A percentile compares a stretch with the other conserved stretches of the same genome.
These are phyloP conservation scores for Komagataella ulmi DNA, from an alignment of 805 yeast species.

Conservation along the genomic window DNA sequence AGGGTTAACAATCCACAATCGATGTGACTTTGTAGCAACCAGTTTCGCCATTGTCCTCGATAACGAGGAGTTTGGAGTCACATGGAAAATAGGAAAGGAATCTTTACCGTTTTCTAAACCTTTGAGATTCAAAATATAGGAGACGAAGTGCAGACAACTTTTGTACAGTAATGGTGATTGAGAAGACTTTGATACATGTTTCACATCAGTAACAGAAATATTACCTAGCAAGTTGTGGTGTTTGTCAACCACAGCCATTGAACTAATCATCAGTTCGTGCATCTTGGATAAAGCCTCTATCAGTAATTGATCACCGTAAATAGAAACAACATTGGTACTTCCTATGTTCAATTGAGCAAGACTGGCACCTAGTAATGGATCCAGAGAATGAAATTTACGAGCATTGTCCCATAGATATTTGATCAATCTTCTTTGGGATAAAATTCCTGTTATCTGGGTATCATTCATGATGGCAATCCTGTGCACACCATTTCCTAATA, in stretches of 20 bases:
- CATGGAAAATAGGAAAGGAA: conserved; percentile 94
- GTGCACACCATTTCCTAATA: conserved; percentile 91
- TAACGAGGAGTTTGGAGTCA: conserved; percentile 62
- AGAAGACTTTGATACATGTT: conserved; percentile 75
- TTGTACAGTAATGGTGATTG: conserved; percentile 73
- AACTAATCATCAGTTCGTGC: conserved; percentile 75
- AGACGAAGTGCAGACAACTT: conserved; percentile 77
- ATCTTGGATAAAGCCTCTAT: conserved; percentile 79
- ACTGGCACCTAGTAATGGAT: conserved; percentile 54
- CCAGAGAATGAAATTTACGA: conserved; percentile 71
- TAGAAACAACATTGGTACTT: conserved; percentile 53
- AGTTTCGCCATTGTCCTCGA: conserved; percentile 88
- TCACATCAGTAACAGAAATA: conserved; percentile 89
- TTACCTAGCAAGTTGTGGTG: conserved; percentile 72
- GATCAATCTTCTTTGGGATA: conserved; percentile 83
- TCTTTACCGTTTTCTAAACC: conserved; percentile 94
- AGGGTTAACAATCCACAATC: conserved; percentile 74
- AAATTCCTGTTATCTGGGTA: conserved; percentile 60
- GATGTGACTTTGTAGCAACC: conserved; percentile 89
- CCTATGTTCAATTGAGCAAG: conserved; percentile 71
- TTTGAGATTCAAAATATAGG: conserved; percentile 73
- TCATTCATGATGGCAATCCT: conserved; percentile 63
- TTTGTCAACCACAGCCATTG: conserved; percentile 85
- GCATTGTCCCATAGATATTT: conserved; percentile 89
- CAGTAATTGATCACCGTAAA: conserved; percentile 76